phyloP scores from a whole-genome alignment of 768 basidiomycete species.

The Filobasidium floriforme region DNA sequence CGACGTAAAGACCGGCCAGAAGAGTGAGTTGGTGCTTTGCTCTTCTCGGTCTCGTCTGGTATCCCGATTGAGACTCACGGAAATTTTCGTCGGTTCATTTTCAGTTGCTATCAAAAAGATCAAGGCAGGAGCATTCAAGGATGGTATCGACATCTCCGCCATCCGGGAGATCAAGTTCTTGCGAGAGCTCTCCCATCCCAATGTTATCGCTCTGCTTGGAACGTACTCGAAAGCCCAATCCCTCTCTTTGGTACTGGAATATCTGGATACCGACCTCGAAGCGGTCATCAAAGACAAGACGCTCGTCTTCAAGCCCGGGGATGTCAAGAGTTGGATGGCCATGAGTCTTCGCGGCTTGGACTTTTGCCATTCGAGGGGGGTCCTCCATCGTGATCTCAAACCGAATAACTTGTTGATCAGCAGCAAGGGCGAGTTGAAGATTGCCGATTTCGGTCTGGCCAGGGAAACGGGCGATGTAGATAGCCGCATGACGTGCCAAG shows the following conservation, averaged over 20 bases:
- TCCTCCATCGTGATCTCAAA: slow-evolving; percentile 92
- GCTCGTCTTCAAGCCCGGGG: slow-evolving; percentile 84
- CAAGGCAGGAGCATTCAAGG: slow-evolving; percentile 83
- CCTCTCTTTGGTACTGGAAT: slow-evolving; percentile 93
- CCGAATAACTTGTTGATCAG: slow-evolving; percentile 96
- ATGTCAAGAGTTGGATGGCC: slow-evolving; percentile 98
- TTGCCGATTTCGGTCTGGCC: slow-evolving; percentile 98
- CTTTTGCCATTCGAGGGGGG: slow-evolving; percentile 90
- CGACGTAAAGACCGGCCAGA: slow-evolving; percentile 28
- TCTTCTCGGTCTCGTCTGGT: background rate
- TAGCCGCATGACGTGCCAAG: slow-evolving; percentile 94
- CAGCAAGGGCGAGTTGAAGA: slow-evolving; percentile 80
- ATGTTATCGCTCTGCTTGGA: slow-evolving; percentile 80
- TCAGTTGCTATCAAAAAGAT: slow-evolving; percentile 91
- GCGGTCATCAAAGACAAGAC: slow-evolving; percentile 90
- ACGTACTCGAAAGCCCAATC: slow-evolving; percentile 96
- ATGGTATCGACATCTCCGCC: slow-evolving; percentile 97
- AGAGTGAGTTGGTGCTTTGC: slow-evolving; percentile 24
- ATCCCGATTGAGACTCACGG: background rate
- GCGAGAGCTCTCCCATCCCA: slow-evolving; percentile 85
- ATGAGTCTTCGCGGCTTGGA: slow-evolving; percentile 98
- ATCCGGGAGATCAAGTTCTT: slow-evolving; percentile 96
- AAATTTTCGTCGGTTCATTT: background rate
- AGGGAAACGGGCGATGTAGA: slow-evolving; percentile 92
- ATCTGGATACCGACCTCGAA: slow-evolving; percentile 90